phyloP scores from a whole-genome alignment of 768 basidiomycete species.

The Podaxis pistillaris region DNA sequence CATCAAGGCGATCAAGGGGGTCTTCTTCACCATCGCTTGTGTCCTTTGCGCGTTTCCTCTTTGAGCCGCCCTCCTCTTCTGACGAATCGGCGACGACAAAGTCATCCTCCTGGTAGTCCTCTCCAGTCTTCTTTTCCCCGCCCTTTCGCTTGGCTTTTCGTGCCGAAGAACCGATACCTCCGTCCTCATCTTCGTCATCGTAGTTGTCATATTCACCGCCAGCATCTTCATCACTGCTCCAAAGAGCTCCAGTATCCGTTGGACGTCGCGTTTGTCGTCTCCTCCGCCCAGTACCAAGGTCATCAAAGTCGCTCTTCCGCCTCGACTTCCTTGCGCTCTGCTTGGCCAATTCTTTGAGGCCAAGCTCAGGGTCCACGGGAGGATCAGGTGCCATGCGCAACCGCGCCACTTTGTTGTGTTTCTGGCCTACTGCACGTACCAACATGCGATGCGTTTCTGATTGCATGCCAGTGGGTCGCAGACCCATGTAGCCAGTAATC shows the following conservation, averaged over 20 bases:
- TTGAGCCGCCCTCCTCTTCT: slow-evolving; percentile 52
- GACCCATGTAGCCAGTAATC: slow-evolving; percentile 78
- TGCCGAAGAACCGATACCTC: slow-evolving; percentile 29
- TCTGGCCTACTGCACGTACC: slow-evolving; percentile 82
- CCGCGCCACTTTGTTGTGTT: slow-evolving; percentile 78
- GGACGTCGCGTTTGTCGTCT: slow-evolving; percentile 45
- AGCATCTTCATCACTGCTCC: slow-evolving; percentile 72
- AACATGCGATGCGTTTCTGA: slow-evolving; percentile 88
- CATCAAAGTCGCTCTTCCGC: slow-evolving; percentile 52
- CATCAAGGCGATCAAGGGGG: slow-evolving; percentile 68
- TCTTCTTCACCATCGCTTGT: slow-evolving; percentile 50
- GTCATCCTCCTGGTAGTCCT: slow-evolving; percentile 80
- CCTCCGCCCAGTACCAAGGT: slow-evolving; percentile 45
- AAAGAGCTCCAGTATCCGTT: slow-evolving; percentile 38
- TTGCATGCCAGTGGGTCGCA: slow-evolving; percentile 88
- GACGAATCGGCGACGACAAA: slow-evolving; percentile 83
- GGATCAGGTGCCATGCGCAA: slow-evolving; percentile 81
- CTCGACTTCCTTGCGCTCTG: slow-evolving; percentile 63
- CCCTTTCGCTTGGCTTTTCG: slow-evolving; percentile 48
- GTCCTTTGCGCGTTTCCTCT: slow-evolving; percentile 35
- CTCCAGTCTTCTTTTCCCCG: slow-evolving; percentile 55
- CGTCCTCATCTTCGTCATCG: slow-evolving; percentile 58
- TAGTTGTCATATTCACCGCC: slow-evolving; percentile 44
- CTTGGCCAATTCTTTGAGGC: slow-evolving; percentile 65
- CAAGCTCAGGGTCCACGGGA: slow-evolving; percentile 71